These are phyloP conservation scores for Nematocida displodere DNA, from an alignment of 371 early-diverging fungal genomes.

Conservation along the genomic window DNA sequence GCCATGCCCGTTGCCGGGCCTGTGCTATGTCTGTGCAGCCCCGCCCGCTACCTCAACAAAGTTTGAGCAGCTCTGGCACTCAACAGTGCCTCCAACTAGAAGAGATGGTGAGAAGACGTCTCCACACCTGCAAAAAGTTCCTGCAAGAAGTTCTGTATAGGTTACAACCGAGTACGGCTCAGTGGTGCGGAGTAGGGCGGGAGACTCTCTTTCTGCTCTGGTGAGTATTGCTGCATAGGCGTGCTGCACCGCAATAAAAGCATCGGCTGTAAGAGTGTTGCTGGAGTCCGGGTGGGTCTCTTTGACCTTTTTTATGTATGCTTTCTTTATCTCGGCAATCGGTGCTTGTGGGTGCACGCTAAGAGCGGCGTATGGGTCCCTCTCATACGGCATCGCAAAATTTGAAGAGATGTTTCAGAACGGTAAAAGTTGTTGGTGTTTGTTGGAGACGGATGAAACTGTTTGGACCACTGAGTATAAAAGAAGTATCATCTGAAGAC, in stretches of 20 bases:
- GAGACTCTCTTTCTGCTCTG: background rate
- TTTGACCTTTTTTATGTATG: conserved; percentile 75
- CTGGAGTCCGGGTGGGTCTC: conserved; percentile 73
- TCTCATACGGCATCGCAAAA: background rate
- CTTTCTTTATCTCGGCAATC: conserved; percentile 76
- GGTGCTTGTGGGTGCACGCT: conserved; percentile 74
- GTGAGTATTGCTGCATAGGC: conserved; percentile 1
- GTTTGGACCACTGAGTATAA: conserved; percentile 18
- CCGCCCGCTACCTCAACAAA: conserved; percentile 3
- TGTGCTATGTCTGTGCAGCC: too few species aligned
- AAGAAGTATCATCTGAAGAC: background rate
- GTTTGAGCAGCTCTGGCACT: conserved; percentile 38
- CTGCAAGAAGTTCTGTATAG: background rate
- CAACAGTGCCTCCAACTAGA: background rate
- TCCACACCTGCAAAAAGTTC: conserved; percentile 25
- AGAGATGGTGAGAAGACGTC: background rate
- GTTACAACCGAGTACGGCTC: background rate
- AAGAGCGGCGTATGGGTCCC: conserved; percentile 71
- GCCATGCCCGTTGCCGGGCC: too few species aligned
- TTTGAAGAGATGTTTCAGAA: too few species aligned
- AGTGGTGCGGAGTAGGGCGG: too few species aligned
- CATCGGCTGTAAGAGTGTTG: background rate
- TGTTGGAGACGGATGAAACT: conserved; percentile 12
- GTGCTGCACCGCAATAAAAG: conserved; percentile 7
- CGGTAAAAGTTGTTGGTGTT: too few species aligned